Conservation (phyloP, 306 rosid genomes). For the Trifolium repens region DNA sequence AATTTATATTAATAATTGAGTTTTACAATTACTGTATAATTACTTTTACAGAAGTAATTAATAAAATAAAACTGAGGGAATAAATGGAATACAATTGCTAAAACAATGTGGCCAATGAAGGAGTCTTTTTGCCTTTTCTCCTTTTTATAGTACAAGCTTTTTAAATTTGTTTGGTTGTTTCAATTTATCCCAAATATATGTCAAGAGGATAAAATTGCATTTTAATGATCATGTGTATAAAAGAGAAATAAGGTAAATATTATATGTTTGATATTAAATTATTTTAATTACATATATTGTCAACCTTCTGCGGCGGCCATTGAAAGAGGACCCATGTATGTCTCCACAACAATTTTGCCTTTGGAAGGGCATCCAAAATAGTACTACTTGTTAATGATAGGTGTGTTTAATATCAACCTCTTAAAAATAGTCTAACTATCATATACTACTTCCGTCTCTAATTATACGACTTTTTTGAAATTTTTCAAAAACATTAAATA, state of each 20-base stretch:
- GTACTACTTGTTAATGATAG: too few relatives aligned
- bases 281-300: background rate
- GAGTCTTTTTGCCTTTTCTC: conserved; percentile 17
- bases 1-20: too few relatives aligned
- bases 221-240: background rate
- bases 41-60: background rate
- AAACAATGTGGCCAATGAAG: background rate
- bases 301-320: conserved; percentile 50
- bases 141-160: background rate
- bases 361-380: too few relatives aligned
- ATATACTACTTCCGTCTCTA: too few relatives aligned
- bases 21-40: background rate
- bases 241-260: conserved; percentile 36
- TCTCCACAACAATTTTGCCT: background rate
- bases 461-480: too few relatives aligned
- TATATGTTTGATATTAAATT: background rate
- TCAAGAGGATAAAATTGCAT: conserved; percentile 21
- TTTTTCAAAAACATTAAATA: too few relatives aligned
- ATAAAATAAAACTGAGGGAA: background rate
- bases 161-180: conserved; percentile 10
- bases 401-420: too few relatives aligned
- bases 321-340: conserved; percentile 29
- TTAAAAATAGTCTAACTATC: too few relatives aligned
- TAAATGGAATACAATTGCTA: background rate
- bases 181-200: background rate